Evolutionary conservation across 495 filamentous ascomycete genomes (phyloP).

Genomic region (Tuber calosporum): DNA sequence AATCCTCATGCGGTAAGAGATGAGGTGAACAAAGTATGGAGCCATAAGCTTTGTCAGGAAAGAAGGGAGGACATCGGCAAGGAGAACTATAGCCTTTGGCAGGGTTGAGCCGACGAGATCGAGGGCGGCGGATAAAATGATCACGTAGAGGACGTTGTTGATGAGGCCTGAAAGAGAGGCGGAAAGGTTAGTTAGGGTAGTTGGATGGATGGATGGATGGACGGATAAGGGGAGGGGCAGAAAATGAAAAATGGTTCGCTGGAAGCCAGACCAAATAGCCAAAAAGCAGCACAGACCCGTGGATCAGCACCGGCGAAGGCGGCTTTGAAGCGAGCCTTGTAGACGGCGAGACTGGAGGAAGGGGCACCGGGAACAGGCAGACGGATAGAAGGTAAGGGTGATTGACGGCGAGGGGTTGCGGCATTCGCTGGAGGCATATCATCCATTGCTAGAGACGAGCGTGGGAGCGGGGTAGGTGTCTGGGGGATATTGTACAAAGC

Average conservation of each 20-base stretch:
- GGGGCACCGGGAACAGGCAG: slow-evolving; percentile 67
- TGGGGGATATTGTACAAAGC: not conserved
- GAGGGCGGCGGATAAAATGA: slow-evolving; percentile 90
- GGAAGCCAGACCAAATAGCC: slow-evolving; percentile 69
- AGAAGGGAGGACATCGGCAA: slow-evolving; percentile 83
- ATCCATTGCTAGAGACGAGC: not conserved
- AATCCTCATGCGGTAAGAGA: slow-evolving; percentile 72
- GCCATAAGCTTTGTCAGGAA: slow-evolving; percentile 81
- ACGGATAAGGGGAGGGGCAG: slow-evolving; percentile 10
- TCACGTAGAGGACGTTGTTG: slow-evolving; percentile 97
- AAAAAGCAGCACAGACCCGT: slow-evolving; percentile 73
- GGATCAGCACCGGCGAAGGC: slow-evolving; percentile 63
- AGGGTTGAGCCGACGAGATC: slow-evolving; percentile 81
- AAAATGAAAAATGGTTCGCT: slow-evolving; percentile 1
- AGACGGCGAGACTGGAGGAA: slow-evolving; percentile 65
- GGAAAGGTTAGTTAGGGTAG: slow-evolving; percentile 26
- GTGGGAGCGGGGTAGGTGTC: not conserved
- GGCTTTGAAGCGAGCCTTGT: slow-evolving; percentile 56
- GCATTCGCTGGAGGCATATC: not conserved
- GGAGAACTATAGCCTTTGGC: slow-evolving; percentile 85
- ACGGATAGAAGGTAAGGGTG: slow-evolving; percentile 45
- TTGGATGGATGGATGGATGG: no score
- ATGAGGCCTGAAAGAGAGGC: slow-evolving; percentile 60
- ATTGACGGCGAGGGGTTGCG: not conserved
- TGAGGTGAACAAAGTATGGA: slow-evolving; percentile 83